Conservation (phyloP, 1,284 basidiomycete species). For the Cryptococcus sp. region DNA sequence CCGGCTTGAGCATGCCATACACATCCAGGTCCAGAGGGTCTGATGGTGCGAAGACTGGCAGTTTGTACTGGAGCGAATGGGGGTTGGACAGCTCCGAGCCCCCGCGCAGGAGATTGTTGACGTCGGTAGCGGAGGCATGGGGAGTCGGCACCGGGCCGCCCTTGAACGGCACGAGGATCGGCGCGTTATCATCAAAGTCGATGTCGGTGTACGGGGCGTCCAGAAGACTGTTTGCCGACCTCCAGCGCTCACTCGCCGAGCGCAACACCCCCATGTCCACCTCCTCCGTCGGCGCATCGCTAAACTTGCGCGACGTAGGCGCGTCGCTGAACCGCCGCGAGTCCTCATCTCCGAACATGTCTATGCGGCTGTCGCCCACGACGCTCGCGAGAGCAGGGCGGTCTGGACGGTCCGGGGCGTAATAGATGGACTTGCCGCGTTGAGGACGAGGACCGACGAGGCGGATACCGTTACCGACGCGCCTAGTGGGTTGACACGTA, state of each 20-base stretch:
- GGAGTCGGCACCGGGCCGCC: slow-evolving; percentile 45
- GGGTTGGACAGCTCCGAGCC: slow-evolving; percentile 13
- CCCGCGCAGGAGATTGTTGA: slow-evolving; percentile 15
- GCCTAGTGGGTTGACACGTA: slow-evolving; percentile 21
- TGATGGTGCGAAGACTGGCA: slow-evolving; percentile 17
- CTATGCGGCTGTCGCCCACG: slow-evolving; percentile 17
- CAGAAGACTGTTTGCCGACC: slow-evolving; percentile 21
- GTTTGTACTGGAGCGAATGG: slow-evolving; percentile 11
- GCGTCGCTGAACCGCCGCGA: slow-evolving; percentile 15
- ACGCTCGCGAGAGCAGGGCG: slow-evolving; percentile 6
- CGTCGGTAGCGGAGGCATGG: slow-evolving; percentile 16
- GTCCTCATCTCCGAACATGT: slow-evolving; percentile 44
- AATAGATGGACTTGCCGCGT: slow-evolving; percentile 13
- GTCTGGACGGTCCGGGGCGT: neutral
- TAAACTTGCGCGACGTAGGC: neutral
- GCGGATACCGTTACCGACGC: slow-evolving; percentile 32
- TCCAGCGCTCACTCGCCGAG: slow-evolving; percentile 17
- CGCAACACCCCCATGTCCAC: slow-evolving; percentile 18
- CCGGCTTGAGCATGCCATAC: slow-evolving; percentile 9
- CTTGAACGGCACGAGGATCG: slow-evolving; percentile 16
- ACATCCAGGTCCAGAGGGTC: slow-evolving; percentile 24
- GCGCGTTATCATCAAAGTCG: slow-evolving; percentile 8
- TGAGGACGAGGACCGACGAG: slow-evolving; percentile 28
- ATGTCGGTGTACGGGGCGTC: slow-evolving; percentile 2
- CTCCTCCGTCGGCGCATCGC: slow-evolving; percentile 1